These are phyloP conservation scores for Lyophyllum semitale DNA, from an alignment of 768 basidiomycete species.

Conservation along the genomic window DNA sequence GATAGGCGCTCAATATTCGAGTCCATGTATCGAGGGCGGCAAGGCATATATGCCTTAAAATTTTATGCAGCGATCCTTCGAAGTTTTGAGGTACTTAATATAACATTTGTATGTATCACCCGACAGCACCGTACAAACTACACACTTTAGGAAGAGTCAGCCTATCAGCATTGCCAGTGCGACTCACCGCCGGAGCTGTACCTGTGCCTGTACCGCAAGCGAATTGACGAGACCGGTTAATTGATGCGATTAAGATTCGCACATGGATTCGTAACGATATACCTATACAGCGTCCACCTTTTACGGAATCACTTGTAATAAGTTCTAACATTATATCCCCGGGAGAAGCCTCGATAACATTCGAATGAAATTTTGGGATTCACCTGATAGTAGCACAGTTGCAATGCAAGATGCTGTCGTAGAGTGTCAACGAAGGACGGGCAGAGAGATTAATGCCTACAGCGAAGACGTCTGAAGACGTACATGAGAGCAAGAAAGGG, in stretches of 20 bases:
- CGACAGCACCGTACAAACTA: background rate
- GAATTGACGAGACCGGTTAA: conserved; percentile 12
- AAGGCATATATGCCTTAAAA: background rate
- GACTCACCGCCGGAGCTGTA: conserved; percentile 9
- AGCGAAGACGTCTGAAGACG: background rate
- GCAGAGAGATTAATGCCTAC: background rate
- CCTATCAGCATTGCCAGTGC: conserved; percentile 1
- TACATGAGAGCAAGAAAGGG: conserved; percentile 14
- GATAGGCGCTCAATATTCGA: background rate
- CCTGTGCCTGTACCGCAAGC: conserved; percentile 21
- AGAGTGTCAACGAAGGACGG: background rate
- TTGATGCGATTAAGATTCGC: conserved; percentile 8
- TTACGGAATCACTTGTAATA: conserved; percentile 8
- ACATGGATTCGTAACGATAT: conserved; percentile 14
- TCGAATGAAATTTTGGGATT: background rate
- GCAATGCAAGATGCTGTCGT: background rate
- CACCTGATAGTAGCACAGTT: background rate
- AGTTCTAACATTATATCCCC: conserved; percentile 13
- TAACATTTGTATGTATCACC: conserved; percentile 4
- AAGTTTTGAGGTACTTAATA: background rate
- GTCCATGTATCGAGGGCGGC: background rate
- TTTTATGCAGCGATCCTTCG: conserved; percentile 2
- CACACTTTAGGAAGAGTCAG: too few relatives aligned
- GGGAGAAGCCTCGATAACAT: background rate
- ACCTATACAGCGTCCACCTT: conserved; percentile 6